Percentiles rank a stretch among this genome's conserved stretches.
phyloP scores from a whole-genome alignment of 2,329 filamentous ascomycete genomes.

The Tolypocladium amazonense region DNA sequence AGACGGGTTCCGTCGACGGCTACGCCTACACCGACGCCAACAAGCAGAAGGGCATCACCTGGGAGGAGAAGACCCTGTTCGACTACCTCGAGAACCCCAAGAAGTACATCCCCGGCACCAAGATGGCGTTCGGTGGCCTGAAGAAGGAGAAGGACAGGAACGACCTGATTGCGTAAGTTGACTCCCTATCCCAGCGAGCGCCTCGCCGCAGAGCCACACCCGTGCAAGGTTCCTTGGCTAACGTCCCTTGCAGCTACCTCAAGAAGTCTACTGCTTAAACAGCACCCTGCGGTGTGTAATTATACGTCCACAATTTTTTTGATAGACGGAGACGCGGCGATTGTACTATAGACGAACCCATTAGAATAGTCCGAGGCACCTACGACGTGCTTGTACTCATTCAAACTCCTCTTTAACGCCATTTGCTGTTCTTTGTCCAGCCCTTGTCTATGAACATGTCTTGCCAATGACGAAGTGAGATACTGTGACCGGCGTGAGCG shows the following conservation, averaged over 20 bases:
- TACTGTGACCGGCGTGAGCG: neutral
- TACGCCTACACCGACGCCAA: constrained; percentile 99
- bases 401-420: constrained; percentile 21
- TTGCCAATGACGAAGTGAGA: neutral
- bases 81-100: constrained; percentile 99
- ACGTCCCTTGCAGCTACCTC: constrained; percentile 44
- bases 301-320: constrained; percentile 15
- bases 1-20: constrained; percentile 82
- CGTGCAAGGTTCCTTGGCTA: constrained; percentile 7
- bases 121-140: constrained; percentile 99
- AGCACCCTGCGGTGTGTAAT: constrained; percentile 18
- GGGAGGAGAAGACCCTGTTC: constrained; percentile 83
- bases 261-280: constrained; percentile 59
- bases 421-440: neutral
- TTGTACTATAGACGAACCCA: constrained; percentile 31
- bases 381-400: constrained; percentile 20
- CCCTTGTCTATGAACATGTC: neutral
- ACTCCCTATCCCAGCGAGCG: neutral
- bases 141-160: constrained; percentile 99
- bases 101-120: constrained; percentile 99
- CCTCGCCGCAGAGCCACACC: no score
- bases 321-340: constrained; percentile 24
- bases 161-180: constrained; percentile 87
- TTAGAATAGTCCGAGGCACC: constrained; percentile 19
- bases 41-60: constrained; percentile 89